Evolutionary conservation across 768 basidiomycete species (phyloP).

Genomic region (Pleurotus giganteus): DNA sequence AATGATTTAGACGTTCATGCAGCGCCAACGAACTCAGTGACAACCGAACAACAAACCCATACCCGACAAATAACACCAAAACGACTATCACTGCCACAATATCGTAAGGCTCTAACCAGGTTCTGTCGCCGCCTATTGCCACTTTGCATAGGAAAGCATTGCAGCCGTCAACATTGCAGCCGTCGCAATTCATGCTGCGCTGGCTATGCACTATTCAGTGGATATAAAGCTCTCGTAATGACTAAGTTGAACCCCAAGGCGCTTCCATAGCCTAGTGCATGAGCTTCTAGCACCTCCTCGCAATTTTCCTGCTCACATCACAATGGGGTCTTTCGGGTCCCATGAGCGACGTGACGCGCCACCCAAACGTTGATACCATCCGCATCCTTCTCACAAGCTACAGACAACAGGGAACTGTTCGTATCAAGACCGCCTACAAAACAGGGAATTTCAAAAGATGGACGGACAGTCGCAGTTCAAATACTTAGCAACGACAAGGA

Average conservation of each 20-base stretch:
- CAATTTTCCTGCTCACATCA: too few species aligned
- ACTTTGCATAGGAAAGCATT: conserved; percentile 5
- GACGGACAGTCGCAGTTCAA: too few species aligned
- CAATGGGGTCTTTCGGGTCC: conserved; percentile 2
- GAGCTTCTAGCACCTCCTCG: too few species aligned
- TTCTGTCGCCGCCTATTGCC: conserved; percentile 6
- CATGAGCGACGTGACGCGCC: conserved; percentile 12
- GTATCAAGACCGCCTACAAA: too few species aligned
- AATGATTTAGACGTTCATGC: conserved; percentile 29
- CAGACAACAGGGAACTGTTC: too few species aligned
- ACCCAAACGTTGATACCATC: too few species aligned
- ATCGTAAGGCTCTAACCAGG: not conserved
- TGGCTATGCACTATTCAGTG: not conserved
- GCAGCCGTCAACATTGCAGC: not conserved
- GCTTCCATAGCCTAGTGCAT: too few species aligned
- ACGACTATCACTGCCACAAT: not conserved
- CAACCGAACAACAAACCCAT: not conserved
- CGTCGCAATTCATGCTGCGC: not conserved
- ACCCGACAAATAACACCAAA: not conserved
- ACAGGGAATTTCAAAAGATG: too few species aligned
- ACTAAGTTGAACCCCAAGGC: too few species aligned
- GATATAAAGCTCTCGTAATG: not conserved
- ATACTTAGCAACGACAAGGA: too few species aligned
- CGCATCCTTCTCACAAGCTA: too few species aligned
- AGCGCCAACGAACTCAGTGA: not conserved